Evolutionary conservation across 306 rosid genomes (phyloP), one percentile per base, ranked within the genome.

Genomic region (Trifolium repens): DNA sequence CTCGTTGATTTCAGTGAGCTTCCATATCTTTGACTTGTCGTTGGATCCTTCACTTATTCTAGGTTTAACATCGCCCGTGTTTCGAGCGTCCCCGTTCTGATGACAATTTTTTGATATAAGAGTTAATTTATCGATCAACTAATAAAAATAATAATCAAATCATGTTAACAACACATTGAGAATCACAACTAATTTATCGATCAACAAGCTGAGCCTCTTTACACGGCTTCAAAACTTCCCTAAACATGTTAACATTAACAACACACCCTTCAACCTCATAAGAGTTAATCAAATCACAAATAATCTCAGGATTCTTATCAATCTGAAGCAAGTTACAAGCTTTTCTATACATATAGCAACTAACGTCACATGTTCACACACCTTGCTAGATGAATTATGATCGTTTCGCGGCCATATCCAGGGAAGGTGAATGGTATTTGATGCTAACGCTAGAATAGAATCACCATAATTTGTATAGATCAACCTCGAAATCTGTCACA

Each of bases 1-100:
- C 85, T 94, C 98, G 22, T 65, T 92, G 81, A 94, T 89, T 84
- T 94, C 98, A 80, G 96, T 90, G 83, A 92, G 91, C 90, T 94
- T 94, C 98, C 96, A 92, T 82, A 94, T 94, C 84, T 94, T 94
- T 73, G 99, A 92, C 85, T 96, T 96, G 84, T 96, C 99, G 70
- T 92, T 96, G 64, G 92, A 85, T 83, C 92, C 99, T 86, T 96
- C 99, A 32, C 85, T 82, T 78, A 96, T 88, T 85, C 97, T 90
- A 77, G 99, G 97, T 81, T 96, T 96, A 80, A 92, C 91, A 84
- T 96, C 99, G 44, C 89, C 97, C 87, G 90, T 53, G 83, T 85
- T 92, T 44, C 99, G 85, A 46, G 92, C 73, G 77, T 96, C 97
- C 16, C 97, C 99, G 77, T 89, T 92, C 99, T 94, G 87, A 57